phyloP scores from a whole-genome alignment of 805 yeast genomes.

The Suhomyces tanzawaensis region DNA sequence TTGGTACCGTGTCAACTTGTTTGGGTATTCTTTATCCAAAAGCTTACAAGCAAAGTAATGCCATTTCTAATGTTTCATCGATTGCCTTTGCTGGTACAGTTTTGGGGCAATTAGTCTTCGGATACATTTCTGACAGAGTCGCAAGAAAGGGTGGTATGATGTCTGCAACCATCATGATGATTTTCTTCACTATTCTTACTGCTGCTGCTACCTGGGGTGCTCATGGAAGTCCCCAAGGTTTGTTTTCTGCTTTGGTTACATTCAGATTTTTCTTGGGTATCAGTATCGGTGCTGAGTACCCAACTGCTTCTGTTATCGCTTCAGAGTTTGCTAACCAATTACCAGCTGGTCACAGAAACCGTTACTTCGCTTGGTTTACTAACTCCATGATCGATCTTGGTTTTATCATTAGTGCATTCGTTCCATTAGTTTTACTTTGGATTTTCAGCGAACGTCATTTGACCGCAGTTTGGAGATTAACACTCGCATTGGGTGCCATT shows the following conservation, averaged over 20 bases:
- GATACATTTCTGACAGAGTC: constrained; percentile 73
- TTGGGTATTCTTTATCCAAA: constrained; percentile 62
- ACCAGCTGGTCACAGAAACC: constrained; percentile 80
- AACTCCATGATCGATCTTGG: constrained; percentile 85
- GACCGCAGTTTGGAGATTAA: constrained; percentile 86
- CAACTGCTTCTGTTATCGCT: constrained; percentile 89
- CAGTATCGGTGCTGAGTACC: constrained; percentile 94
- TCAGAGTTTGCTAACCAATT: constrained; percentile 83
- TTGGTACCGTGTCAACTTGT: constrained; percentile 73
- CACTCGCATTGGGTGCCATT: constrained; percentile 86
- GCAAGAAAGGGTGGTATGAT: constrained; percentile 86
- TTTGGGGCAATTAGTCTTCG: constrained; percentile 79
- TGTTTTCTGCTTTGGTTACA: constrained; percentile 79
- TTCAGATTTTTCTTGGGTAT: constrained; percentile 86
- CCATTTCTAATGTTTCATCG: constrained; percentile 77
- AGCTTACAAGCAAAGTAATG: constrained; percentile 59
- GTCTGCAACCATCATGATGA: constrained; percentile 69
- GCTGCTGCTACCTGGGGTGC: constrained; percentile 72
- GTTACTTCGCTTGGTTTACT: constrained; percentile 88
- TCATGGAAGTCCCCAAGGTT: constrained; percentile 64
- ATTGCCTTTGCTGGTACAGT: constrained; percentile 93
- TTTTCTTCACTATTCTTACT: constrained; percentile 72
- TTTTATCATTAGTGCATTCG: constrained; percentile 78
- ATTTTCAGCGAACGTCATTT: constrained; percentile 71
- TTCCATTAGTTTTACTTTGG: constrained; percentile 83